Percentiles rank a stretch among this genome's conserved stretches.
These are phyloP conservation scores for Ophiostoma novo-ulmi DNA, from an alignment of 2,329 filamentous ascomycete genomes.

Conservation along the genomic window DNA sequence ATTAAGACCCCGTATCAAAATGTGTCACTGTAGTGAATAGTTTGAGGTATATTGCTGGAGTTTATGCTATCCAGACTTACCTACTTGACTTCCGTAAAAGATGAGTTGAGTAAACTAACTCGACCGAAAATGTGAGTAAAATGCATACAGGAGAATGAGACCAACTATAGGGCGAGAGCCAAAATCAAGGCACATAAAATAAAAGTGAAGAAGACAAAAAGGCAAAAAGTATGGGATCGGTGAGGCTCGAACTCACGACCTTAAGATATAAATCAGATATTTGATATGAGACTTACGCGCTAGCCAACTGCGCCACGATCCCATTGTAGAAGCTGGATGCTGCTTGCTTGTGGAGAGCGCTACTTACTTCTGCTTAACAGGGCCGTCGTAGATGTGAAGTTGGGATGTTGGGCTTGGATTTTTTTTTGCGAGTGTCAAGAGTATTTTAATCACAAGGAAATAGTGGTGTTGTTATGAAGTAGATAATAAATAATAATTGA, in stretches of 20 bases:
- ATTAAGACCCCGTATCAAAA: background rate
- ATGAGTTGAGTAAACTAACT: no score
- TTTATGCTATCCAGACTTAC: background rate
- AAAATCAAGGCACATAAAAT: background rate
- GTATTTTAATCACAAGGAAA: no score
- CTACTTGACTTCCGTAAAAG: no score
- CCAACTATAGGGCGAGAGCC: no score
- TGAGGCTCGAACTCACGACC: constrained; percentile 29
- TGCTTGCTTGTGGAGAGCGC: background rate
- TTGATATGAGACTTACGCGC: constrained; percentile 12
- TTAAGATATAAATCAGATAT: constrained; percentile 23
- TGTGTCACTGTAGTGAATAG: background rate
- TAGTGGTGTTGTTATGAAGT: no score
- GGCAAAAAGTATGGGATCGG: constrained; percentile 21
- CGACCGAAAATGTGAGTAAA: no score
- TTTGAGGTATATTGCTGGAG: background rate
- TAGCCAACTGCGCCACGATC: constrained; percentile 14
- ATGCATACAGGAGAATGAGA: no score
- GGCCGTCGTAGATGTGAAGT: background rate
- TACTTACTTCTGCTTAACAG: background rate
- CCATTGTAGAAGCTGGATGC: background rate
- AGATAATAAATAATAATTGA: no score
- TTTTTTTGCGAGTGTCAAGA: no score
- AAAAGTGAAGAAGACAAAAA: background rate
- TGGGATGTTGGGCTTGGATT: no score